These are phyloP conservation scores for Thielaviopsis populi DNA, from an alignment of 2,329 filamentous ascomycete species.

Conservation along the genomic window DNA sequence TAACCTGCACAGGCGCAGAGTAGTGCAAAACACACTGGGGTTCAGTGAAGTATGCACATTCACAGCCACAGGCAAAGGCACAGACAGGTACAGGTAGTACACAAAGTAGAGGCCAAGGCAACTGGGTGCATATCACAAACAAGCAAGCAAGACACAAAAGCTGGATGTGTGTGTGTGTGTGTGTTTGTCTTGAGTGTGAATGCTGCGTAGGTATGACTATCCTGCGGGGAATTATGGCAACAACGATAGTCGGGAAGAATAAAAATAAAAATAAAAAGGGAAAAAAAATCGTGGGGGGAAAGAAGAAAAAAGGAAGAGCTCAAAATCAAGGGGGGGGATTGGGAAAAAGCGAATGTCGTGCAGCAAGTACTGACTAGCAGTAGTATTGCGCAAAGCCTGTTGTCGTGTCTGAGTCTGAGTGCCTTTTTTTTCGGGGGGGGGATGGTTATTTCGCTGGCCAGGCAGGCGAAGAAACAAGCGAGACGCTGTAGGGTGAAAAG, in stretches of 20 bases:
- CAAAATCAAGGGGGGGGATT: background rate
- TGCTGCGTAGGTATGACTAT: background rate
- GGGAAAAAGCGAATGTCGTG: constrained; percentile 1
- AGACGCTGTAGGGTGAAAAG: background rate
- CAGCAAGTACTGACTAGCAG: constrained; percentile 5
- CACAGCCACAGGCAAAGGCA: background rate
- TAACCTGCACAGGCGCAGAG: background rate
- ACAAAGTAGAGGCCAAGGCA: background rate
- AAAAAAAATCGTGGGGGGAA: background rate
- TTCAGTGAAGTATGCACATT: background rate
- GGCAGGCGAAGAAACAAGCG: constrained; percentile 6
- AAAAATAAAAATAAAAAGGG: background rate
- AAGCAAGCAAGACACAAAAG: background rate
- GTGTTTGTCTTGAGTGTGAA: background rate
- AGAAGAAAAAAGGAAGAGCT: background rate
- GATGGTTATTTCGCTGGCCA: constrained; percentile 4
- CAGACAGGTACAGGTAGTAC: background rate
- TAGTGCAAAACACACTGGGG: background rate
- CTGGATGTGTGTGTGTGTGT: background rate
- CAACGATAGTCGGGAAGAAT: background rate
- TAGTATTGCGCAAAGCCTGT: constrained; percentile 3
- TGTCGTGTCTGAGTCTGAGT: background rate
- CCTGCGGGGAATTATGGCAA: constrained; percentile 4
- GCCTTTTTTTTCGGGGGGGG: background rate
- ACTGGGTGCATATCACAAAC: background rate